These are phyloP conservation scores for Lecanicillium sp. DNA, from an alignment of 2,329 filamentous ascomycete genomes.

Conservation along the genomic window DNA sequence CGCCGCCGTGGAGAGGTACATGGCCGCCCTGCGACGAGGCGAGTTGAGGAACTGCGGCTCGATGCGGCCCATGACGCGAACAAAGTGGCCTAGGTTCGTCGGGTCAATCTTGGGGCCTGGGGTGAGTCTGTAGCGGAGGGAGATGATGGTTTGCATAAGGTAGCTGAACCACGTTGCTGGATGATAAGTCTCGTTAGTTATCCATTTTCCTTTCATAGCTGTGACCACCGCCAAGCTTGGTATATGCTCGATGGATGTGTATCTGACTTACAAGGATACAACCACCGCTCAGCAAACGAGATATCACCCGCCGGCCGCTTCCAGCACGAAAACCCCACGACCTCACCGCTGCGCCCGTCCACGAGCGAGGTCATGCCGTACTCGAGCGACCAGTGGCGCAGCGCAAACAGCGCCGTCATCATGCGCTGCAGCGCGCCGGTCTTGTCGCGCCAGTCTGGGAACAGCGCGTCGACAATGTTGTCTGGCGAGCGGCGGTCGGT, in stretches of 20 bases:
- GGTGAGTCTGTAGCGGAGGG: constrained; percentile 15
- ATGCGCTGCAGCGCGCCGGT: constrained; percentile 3
- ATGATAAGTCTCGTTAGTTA: neutral
- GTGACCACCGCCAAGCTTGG: too few species aligned
- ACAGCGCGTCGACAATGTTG: constrained; percentile 21
- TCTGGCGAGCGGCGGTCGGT: constrained; percentile 13
- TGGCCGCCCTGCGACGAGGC: constrained; percentile 20
- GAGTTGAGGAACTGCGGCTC: constrained; percentile 19
- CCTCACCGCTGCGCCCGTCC: constrained; percentile 9
- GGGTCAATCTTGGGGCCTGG: constrained; percentile 16
- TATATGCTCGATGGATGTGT: too few species aligned
- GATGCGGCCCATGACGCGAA: constrained; percentile 17
- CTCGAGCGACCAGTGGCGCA: constrained; percentile 25
- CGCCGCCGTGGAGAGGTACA: constrained; percentile 27
- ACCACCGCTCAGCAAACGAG: constrained; percentile 21
- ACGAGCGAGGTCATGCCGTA: constrained; percentile 21
- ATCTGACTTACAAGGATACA: constrained; percentile 23
- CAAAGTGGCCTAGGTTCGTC: constrained; percentile 15
- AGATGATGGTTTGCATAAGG: constrained; percentile 15
- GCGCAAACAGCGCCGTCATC: constrained; percentile 17
- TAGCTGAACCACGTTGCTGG: constrained; percentile 23
- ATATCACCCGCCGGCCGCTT: constrained; percentile 19
- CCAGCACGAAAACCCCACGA: constrained; percentile 27
- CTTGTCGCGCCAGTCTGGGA: constrained; percentile 17
- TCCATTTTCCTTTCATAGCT: neutral